Evolutionary conservation across 2,329 filamentous ascomycete species (phyloP).

Genomic region (Ceratocystis cubensis): DNA sequence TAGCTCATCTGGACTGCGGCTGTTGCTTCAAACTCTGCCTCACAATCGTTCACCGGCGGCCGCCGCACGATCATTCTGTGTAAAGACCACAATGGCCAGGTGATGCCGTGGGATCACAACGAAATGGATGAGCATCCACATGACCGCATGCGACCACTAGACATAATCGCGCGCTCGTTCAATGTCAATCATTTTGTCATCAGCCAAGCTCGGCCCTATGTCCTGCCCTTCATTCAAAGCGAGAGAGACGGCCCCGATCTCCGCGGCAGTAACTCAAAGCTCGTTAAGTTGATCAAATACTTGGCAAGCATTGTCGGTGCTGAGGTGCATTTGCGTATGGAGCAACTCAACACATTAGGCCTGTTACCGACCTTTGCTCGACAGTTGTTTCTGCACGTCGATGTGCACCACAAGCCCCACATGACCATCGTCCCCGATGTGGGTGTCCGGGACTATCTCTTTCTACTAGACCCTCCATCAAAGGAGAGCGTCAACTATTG

Average conservation of each 20-base stretch:
- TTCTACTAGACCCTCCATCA: slow-evolving; percentile 72
- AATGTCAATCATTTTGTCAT: slow-evolving; percentile 95
- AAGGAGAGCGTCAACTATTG: slow-evolving; percentile 66
- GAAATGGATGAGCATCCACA: slow-evolving; percentile 19
- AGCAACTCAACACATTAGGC: slow-evolving; percentile 66
- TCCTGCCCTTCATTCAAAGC: slow-evolving; percentile 71
- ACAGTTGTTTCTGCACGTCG: slow-evolving; percentile 70
- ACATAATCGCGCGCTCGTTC: slow-evolving; percentile 43
- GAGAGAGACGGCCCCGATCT: slow-evolving; percentile 65
- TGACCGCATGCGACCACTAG: slow-evolving; percentile 20
- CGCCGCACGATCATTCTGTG: slow-evolving; percentile 56
- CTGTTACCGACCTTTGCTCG: slow-evolving; percentile 57
- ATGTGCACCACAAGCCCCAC: slow-evolving; percentile 45
- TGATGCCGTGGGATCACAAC: slow-evolving; percentile 51
- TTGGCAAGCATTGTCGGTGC: slow-evolving; percentile 57
- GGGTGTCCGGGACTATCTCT: slow-evolving; percentile 56
- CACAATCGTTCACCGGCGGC: slow-evolving; percentile 51
- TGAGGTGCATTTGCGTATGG: slow-evolving; percentile 67
- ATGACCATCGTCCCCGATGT: slow-evolving; percentile 76
- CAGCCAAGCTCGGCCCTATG: slow-evolving; percentile 79
- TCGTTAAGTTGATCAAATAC: slow-evolving; percentile 44
- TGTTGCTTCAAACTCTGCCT: slow-evolving; percentile 59
- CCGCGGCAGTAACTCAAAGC: slow-evolving; percentile 45
- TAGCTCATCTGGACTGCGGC: slow-evolving; percentile 71
- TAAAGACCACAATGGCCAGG: slow-evolving; percentile 60